Conservation (phyloP, 2,329 filamentous ascomycete genomes). For the Penicillium frequentans region DNA sequence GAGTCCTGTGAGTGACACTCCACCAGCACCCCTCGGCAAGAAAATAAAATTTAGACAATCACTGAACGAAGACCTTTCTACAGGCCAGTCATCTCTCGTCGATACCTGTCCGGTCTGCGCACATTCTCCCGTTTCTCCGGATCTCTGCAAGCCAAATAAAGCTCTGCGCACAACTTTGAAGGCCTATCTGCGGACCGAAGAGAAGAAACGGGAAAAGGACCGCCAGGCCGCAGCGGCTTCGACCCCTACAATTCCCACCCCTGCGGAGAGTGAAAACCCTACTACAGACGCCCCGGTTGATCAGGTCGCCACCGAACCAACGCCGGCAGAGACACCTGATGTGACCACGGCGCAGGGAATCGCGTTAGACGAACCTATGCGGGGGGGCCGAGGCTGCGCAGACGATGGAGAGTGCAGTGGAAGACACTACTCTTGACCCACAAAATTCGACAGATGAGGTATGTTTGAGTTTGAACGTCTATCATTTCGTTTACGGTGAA, state of each 20-base stretch:
- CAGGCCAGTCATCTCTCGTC: conserved; percentile 73
- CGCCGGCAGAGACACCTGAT: conserved; percentile 5
- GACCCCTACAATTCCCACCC: conserved; percentile 25
- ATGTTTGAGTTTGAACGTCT: neutral
- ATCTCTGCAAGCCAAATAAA: conserved; percentile 87
- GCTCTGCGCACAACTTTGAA: conserved; percentile 88
- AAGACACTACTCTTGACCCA: conserved; percentile 4
- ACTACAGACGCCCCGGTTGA: conserved; percentile 16
- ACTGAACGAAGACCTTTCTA: neutral
- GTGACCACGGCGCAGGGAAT: conserved; percentile 11
- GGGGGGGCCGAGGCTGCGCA: conserved; percentile 11
- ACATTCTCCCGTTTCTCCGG: conserved; percentile 81
- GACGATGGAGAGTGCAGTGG: conserved; percentile 4
- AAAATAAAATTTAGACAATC: neutral
- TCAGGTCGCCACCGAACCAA: conserved; percentile 20
- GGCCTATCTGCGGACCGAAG: conserved; percentile 84
- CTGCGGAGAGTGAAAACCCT: conserved; percentile 19
- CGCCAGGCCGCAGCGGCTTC: conserved; percentile 42
- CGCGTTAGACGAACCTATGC: conserved; percentile 14
- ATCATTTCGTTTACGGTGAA: neutral
- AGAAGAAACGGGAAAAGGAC: conserved; percentile 78
- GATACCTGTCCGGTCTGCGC: conserved; percentile 89
- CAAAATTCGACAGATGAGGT: conserved; percentile 19
- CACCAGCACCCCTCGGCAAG: neutral
- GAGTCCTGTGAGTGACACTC: conserved; percentile 67